Percentiles rank a stretch among this genome's conserved stretches.
Conservation (phyloP, 495 filamentous ascomycete species). For the Filosporella fistucella region DNA sequence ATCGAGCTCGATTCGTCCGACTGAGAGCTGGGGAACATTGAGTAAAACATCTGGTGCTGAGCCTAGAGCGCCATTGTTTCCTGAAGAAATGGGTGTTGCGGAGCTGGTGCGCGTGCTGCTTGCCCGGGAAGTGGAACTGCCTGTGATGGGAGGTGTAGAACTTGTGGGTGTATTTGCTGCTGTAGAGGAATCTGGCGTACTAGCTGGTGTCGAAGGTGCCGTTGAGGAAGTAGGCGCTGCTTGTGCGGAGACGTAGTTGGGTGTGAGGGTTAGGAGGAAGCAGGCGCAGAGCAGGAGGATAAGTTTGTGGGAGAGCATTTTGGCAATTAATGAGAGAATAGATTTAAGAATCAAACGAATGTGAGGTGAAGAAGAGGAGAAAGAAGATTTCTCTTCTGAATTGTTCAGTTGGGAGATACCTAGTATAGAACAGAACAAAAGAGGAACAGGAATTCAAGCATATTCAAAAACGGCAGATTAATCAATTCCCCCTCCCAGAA, state of each 20-base stretch:
- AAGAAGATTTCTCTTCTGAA: no score
- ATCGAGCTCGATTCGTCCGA: conserved; percentile 50
- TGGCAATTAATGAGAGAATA: no score
- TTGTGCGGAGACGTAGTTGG: background rate
- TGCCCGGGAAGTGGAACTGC: background rate
- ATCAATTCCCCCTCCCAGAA: no score
- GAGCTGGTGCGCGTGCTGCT: conserved; percentile 1
- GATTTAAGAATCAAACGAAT: no score
- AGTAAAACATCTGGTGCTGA: conserved; percentile 47
- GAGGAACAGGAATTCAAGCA: no score
- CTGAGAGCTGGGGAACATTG: conserved; percentile 46
- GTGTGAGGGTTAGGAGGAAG: background rate
- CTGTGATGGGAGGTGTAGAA: background rate
- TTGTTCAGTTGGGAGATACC: no score
- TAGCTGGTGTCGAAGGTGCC: background rate
- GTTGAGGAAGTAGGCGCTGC: background rate
- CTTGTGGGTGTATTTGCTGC: background rate
- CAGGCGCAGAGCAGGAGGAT: background rate
- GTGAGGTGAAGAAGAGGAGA: no score
- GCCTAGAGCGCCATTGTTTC: conserved; percentile 1
- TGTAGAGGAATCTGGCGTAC: background rate
- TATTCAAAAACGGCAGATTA: no score
- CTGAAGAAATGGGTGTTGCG: conserved; percentile 14
- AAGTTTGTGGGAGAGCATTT: background rate
- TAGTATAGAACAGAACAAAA: no score